Evolutionary conservation across 2,329 filamentous ascomycete species (phyloP).

Genomic region (Alternaria rosae): DNA sequence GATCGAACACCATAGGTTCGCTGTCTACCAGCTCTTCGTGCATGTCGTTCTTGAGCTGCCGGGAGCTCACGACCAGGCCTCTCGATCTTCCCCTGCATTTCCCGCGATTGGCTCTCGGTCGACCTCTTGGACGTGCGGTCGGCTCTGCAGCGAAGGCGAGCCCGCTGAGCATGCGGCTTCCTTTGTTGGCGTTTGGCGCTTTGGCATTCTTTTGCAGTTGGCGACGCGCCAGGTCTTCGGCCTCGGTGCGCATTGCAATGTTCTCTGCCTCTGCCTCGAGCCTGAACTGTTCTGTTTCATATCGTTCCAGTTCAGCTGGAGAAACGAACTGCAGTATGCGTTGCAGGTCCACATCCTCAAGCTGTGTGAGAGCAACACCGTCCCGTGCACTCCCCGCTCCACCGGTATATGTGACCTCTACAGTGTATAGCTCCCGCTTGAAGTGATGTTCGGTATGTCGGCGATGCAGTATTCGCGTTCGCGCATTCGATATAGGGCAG

Average conservation of each 20-base stretch:
- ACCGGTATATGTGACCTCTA: constrained; percentile 25
- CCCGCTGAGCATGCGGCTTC: constrained; percentile 18
- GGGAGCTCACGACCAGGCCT: background rate
- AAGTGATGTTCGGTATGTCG: constrained; percentile 34
- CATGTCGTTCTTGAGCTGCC: constrained; percentile 2
- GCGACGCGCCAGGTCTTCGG: constrained; percentile 25
- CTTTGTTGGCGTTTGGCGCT: constrained; percentile 13
- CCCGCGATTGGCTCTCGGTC: constrained; percentile 20
- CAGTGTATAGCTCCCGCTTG: constrained; percentile 35
- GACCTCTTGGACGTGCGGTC: constrained; percentile 15
- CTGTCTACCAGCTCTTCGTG: constrained; percentile 3
- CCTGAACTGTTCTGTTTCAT: constrained; percentile 42
- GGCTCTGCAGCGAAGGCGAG: constrained; percentile 14
- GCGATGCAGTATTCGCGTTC: constrained; percentile 40
- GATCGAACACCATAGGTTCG: constrained; percentile 9
- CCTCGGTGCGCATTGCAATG: constrained; percentile 25
- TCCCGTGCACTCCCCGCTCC: background rate
- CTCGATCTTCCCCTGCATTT: constrained; percentile 10
- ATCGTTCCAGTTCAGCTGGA: constrained; percentile 40
- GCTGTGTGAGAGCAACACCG: constrained; percentile 14
- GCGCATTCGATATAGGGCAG: constrained; percentile 39
- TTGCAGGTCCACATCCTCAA: constrained; percentile 35
- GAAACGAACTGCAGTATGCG: constrained; percentile 42
- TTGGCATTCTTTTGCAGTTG: constrained; percentile 37
- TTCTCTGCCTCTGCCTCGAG: constrained; percentile 39